Base-by-base conservation (phyloP, 2,329 filamentous ascomycete species). In the Phialocephala subalpina region DNA sequence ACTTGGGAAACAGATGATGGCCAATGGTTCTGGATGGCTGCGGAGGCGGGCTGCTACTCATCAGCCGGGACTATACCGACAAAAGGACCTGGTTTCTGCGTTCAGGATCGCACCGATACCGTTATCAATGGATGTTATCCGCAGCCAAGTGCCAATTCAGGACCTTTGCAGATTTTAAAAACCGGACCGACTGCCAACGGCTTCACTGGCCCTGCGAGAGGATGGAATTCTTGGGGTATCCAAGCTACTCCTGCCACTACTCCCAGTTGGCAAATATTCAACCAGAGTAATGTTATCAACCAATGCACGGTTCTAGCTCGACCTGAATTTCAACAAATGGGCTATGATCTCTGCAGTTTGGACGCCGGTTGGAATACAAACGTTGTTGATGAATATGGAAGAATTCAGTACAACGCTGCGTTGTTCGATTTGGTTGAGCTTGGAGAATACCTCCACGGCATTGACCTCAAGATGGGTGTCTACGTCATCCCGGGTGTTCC, bases 401-500 rank as follows among this genome's bases (percentile, higher is more conserved):
- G 75, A 18, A 72, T 76, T 57, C 67, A 67, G 5, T 69, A 68
- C 58, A 68, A 75, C 49, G 56, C 64, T 22, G 53, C 65, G 3
- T 53, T 64, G 8, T 75, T 76, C 59, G 69, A 75, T 49, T 67
- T 76, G 4, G 67, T 69, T 7, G 62, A 22, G 12, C 62, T 77
- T 14, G 73, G 69, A 25, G 63, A 65, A 16, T 68, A 74, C 38
- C 67, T 76, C 4, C 74, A 75, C 53, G 58, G 38, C 35, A 60
- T 69, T 20, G 74, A 73, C 0, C 58, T 74, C 5, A 68, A 72
- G 52, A 58, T 76, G 9, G 75, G 74, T 4, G 60, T 76, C 18
- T 76, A 77, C 57, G 65, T 74, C 18, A 58, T 75, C 8, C 75
- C 75, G 1, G 73, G 74, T 9, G 71, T 69, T 4, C 72, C 73